These are phyloP conservation scores for Fusarium marasasianum DNA, from an alignment of 2,329 filamentous ascomycete genomes.

Conservation along the genomic window DNA sequence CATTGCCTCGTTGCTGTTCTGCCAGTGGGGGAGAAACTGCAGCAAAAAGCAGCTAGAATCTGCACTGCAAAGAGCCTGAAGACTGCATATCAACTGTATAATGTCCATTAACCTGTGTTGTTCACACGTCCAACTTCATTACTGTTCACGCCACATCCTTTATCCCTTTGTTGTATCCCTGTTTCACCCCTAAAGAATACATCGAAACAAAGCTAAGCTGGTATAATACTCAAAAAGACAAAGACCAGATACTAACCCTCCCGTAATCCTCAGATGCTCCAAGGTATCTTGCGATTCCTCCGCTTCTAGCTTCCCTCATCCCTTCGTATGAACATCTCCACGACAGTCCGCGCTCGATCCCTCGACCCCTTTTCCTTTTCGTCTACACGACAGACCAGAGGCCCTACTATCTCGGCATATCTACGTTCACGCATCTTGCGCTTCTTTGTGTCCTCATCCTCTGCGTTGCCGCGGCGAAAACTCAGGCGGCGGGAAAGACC, in stretches of 20 bases:
- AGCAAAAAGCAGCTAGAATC: background rate
- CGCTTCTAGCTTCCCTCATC: constrained; percentile 47
- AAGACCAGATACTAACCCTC: constrained; percentile 16
- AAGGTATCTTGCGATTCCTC: constrained; percentile 19
- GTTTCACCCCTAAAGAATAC: background rate
- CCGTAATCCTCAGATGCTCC: constrained; percentile 22
- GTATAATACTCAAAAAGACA: constrained; percentile 17
- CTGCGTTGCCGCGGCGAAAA: constrained; percentile 50
- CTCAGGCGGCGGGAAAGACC: constrained; percentile 57
- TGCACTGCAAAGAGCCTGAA: background rate
- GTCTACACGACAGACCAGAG: constrained; percentile 66
- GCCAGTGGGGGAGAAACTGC: background rate
- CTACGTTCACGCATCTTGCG: constrained; percentile 67
- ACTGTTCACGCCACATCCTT: background rate
- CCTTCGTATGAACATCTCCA: constrained; percentile 72
- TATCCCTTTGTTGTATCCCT: constrained; percentile 7
- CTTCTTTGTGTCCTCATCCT: constrained; percentile 50
- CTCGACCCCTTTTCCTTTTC: constrained; percentile 67
- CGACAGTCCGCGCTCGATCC: constrained; percentile 70
- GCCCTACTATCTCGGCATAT: constrained; percentile 72
- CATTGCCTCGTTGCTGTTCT: background rate
- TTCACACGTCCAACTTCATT: background rate
- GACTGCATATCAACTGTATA: background rate
- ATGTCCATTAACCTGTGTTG: background rate
- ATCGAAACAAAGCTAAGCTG: constrained; percentile 12